Evolutionary conservation across 2,329 filamentous ascomycete genomes (phyloP), one percentile per base, ranked within the genome.

Genomic region (Pseudohalonectria lignicola): DNA sequence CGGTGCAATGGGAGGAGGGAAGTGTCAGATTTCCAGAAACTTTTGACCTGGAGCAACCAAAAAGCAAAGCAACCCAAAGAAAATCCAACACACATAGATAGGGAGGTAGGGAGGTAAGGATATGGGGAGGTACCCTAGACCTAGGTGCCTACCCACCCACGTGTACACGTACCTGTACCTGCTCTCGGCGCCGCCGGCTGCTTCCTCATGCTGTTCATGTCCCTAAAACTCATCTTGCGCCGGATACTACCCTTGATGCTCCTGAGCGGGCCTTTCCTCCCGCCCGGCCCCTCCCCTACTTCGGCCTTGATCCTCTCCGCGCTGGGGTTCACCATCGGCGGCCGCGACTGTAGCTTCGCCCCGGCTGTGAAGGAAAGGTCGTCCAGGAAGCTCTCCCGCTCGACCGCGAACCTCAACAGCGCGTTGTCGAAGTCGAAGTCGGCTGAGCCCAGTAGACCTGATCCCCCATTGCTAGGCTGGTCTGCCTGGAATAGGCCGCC

Each of bases 401-500:
- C 90, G n/a, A 81, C 82, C 33, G 92, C 87, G 57, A 98, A 98
- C 62, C 95, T 96, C 52, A 87, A 66, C 48, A 98, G 69, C 19
- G 92, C 90, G 53, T 84, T 80, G 55, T 96, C 92, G 52, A 98
- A 98, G 58, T 96, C 92, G 52, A 85, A 86, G 53, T 94, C 86
- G 41, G 60, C 23, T 7, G 28, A 17, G n/a, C 29, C n/a, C n/a
- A n/a, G n/a, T n/a, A n/a, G n/a, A n/a, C n/a, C n/a, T n/a, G n/a
- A n/a, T n/a, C n/a, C n/a, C n/a, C n/a, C n/a, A 2, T 13, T 19
- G 31, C n/a, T 21, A 13, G 13, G 18, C 17, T 23, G 8, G 2
- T 34, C 31, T 13, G 18, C 17, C 10, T 17, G 31, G 11, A 34
- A 21, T 13, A 34, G 31, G 5, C 31, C 31, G 12, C 5, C 31